phyloP scores from a whole-genome alignment of 2,329 filamentous ascomycete species.

The Paracamarosporium sp. region DNA sequence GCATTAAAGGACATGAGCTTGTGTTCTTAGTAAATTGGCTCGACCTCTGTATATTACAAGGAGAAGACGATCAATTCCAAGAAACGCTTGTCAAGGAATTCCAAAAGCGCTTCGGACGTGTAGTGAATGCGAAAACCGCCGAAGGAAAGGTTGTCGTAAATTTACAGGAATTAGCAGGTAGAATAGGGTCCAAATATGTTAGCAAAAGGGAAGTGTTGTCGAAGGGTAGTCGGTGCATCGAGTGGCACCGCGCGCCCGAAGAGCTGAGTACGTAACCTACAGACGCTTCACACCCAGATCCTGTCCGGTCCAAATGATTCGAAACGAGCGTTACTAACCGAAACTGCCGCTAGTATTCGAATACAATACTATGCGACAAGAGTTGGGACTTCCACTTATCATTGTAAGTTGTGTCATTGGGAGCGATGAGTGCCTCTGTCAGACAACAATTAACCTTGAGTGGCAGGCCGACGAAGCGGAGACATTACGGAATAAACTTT shows the following conservation, averaged over 20 bases:
- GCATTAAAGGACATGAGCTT: constrained; percentile 1
- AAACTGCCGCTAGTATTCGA: not conserved
- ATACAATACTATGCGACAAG: constrained; percentile 1
- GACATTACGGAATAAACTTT: not conserved
- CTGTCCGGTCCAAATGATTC: not conserved
- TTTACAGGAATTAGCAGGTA: not conserved
- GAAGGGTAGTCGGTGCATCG: constrained; percentile 3
- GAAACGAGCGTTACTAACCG: not conserved
- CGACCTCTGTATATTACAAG: not conserved
- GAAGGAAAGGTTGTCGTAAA: not conserved
- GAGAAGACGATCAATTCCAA: constrained; percentile 3
- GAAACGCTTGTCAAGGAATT: constrained; percentile 5
- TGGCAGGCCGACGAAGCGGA: not conserved
- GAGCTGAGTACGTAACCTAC: constrained; percentile 3
- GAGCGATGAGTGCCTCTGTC: not conserved
- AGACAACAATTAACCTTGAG: not conserved
- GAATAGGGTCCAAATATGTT: constrained; percentile 5
- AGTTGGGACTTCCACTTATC: not conserved
- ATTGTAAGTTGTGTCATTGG: not conserved
- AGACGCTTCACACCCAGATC: not conserved
- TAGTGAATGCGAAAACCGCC: constrained; percentile 4
- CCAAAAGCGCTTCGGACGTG: constrained; percentile 1
- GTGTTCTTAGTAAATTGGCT: constrained; percentile 6
- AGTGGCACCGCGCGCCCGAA: constrained; percentile 8
- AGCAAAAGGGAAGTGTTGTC: constrained; percentile 2